These are phyloP conservation scores for Conticribra guillardii DNA, from an alignment of 108 stramenopile genomes.

Conservation along the genomic window DNA sequence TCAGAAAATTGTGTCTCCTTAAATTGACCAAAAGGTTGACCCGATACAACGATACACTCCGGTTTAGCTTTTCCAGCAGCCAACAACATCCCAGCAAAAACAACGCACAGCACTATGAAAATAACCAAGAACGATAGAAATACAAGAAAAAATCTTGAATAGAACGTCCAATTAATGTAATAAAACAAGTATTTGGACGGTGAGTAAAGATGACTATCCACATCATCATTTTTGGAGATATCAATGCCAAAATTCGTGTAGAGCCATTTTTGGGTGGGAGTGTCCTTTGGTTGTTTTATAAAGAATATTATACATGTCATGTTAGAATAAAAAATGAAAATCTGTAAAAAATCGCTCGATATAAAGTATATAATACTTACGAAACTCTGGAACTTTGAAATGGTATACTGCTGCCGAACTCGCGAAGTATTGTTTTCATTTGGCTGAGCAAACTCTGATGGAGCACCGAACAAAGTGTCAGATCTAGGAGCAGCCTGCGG, in stretches of 20 bases:
- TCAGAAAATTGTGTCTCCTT: conserved; percentile 57
- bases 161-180: conserved; percentile 54
- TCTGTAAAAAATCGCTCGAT: too few species aligned
- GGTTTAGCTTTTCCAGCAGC: conserved; percentile 27
- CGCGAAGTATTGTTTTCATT: too few species aligned
- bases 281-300: background rate
- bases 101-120: conserved; percentile 17
- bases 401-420: too few species aligned
- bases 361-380: too few species aligned
- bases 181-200: conserved; percentile 26
- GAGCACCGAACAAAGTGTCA: too few species aligned
- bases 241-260: background rate
- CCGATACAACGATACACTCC: conserved; percentile 36
- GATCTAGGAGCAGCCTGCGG: too few species aligned
- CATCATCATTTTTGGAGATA: background rate
- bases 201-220: conserved; percentile 28
- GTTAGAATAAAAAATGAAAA: too few species aligned
- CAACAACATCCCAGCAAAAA: conserved; percentile 30
- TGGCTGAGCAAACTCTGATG: too few species aligned
- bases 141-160: conserved; percentile 21
- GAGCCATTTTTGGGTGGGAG: background rate
- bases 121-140: conserved; percentile 35
- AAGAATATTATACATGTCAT: too few species aligned
- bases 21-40: conserved; percentile 34
- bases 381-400: too few species aligned